Evolutionary conservation across 257 asterid species (phyloP), one percentile per base, ranked within the genome.

Genomic region (Prunella vulgaris): DNA sequence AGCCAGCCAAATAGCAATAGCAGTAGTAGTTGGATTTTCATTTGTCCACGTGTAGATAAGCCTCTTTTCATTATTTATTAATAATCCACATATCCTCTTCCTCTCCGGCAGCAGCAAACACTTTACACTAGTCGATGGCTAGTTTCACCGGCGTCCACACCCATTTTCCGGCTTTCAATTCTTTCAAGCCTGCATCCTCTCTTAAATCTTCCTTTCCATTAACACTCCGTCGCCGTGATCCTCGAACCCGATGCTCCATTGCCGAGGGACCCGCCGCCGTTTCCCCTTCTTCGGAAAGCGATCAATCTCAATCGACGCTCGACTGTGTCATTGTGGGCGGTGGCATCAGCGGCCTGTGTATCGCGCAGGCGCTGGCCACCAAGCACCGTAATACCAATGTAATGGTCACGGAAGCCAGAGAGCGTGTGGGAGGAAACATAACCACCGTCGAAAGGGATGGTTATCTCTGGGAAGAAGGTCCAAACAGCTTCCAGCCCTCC

Each of bases 391-490:
- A 77, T 77, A 46, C 87, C 63, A 84, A 84, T 62, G 18, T 93
- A 15, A 44, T 93, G 74, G 93, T 93, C 65, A 93, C 97, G 66
- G 99, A 93, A 71, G 95, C 97, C 51, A 87, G 88, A 51, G 95
- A 90, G 66, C 85, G 94, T 46, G 96, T 86, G 0, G 99, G 99
- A 20, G 99, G 98, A 14, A 93, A 93, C 81, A 93, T 93, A 72
- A 90, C 86, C 22, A 93, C 99, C 33, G 76, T 86, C 33, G 92
- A 86, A 66, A 86, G 82, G 75, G 96, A 88, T 33, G 99, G 99
- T 1, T 93, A 84, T 82, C 88, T 93, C 2, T 93, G 99, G 99
- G 99, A 93, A 77, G 99, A 93, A 83, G 99, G 99, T 33, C 99
- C 99, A 48, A 93, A 93, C 68, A 93, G 99, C 77, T 93, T 93